Evolutionary conservation across 1,284 basidiomycete species (phyloP).

Genomic region (Ganoderma multipileum): DNA sequence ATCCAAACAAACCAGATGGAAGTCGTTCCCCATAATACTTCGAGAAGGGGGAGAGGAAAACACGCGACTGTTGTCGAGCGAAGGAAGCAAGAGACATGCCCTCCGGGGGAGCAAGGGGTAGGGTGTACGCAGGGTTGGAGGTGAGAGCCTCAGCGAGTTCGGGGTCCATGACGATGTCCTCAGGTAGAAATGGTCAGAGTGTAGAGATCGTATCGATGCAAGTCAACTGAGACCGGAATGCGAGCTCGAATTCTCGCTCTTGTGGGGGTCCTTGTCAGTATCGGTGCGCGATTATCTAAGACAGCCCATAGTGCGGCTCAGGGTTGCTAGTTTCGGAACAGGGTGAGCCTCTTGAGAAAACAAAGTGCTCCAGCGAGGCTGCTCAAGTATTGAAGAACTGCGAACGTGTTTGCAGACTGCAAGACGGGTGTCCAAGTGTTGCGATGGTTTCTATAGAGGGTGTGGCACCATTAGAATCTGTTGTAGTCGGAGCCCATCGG

Average conservation of each 20-base stretch:
- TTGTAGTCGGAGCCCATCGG: too few relatives aligned
- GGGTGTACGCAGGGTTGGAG: neutral
- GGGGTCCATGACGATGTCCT: neutral
- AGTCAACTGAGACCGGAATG: neutral
- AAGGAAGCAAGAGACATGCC: neutral
- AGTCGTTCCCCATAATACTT: neutral
- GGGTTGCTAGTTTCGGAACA: too few relatives aligned
- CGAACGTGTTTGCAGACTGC: too few relatives aligned
- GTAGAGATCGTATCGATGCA: neutral
- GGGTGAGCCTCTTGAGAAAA: too few relatives aligned
- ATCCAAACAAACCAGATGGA: neutral
- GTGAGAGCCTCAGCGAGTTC: neutral
- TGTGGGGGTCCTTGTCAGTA: too few relatives aligned
- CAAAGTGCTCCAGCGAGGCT: too few relatives aligned
- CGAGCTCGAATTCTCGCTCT: too few relatives aligned
- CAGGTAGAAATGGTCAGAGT: neutral
- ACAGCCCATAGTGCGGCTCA: too few relatives aligned
- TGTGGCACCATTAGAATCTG: too few relatives aligned
- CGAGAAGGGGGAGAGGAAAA: neutral
- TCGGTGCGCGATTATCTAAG: neutral
- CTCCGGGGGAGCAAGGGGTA: neutral
- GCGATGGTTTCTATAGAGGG: too few relatives aligned
- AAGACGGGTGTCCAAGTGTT: too few relatives aligned
- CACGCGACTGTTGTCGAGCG: neutral
- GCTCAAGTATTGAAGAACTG: too few relatives aligned